A percentile compares a stretch with the other conserved stretches of the same genome.
Conservation (phyloP, 208 protist genomes). For the Chromosphaera perkinsii region DNA sequence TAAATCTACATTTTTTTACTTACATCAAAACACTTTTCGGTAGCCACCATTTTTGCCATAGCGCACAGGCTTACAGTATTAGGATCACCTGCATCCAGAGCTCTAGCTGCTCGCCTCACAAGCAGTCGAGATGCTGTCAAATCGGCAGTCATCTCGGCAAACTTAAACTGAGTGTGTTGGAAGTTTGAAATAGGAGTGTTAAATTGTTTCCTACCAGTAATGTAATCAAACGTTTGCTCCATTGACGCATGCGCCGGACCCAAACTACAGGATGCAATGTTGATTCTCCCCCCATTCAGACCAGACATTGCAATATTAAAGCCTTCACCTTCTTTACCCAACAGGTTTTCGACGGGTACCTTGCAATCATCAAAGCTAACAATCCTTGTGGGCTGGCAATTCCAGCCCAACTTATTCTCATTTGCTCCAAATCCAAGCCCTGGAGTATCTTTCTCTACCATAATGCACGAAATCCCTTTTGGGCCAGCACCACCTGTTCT, state of each 20-base stretch:
- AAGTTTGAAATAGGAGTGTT: slow-evolving; percentile 40
- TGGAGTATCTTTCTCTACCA: slow-evolving; percentile 58
- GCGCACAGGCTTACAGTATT: slow-evolving; percentile 32
- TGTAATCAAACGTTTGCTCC: slow-evolving; percentile 47
- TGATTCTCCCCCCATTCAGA: slow-evolving; percentile 70
- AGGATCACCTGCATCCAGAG: slow-evolving; percentile 32
- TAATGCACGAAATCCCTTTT: slow-evolving; percentile 63
- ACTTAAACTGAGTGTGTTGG: slow-evolving; percentile 62
- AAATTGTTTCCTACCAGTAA: slow-evolving; percentile 62
- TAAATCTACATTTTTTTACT: not conserved
- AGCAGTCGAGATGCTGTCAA: slow-evolving; percentile 54
- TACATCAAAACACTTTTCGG: slow-evolving; percentile 37
- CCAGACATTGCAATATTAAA: slow-evolving; percentile 72
- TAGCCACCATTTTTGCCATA: slow-evolving; percentile 68
- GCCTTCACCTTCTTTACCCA: slow-evolving; percentile 64
- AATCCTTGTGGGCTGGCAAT: slow-evolving; percentile 53
- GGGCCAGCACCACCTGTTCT: slow-evolving; percentile 45
- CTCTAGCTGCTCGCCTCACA: slow-evolving; percentile 36
- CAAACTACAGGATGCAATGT: slow-evolving; percentile 65
- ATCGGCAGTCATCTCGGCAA: slow-evolving; percentile 64
- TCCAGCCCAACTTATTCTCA: slow-evolving; percentile 69
- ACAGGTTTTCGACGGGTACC: slow-evolving; percentile 54
- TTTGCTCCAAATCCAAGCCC: slow-evolving; percentile 66
- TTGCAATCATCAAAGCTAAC: slow-evolving; percentile 54
- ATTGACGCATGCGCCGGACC: slow-evolving; percentile 58